A percentile compares a stretch with the other conserved stretches of the same genome.
Evolutionary conservation across 768 basidiomycete species (phyloP).

Genomic region (Trametes maxima): DNA sequence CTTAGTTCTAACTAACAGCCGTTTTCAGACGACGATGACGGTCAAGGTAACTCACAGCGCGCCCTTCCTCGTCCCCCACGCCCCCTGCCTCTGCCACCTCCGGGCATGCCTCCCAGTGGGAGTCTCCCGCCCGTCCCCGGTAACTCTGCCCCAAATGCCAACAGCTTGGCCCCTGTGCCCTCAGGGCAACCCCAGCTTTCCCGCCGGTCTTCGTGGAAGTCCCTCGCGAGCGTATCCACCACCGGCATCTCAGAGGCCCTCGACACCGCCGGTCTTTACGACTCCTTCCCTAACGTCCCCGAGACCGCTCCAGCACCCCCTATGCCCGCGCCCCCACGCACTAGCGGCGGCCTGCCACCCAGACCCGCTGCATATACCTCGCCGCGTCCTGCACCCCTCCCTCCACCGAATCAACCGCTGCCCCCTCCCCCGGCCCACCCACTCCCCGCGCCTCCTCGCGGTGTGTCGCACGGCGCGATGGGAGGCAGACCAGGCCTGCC

Average conservation of each 20-base stretch:
- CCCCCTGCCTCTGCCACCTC: constrained; percentile 19
- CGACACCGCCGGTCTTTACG: constrained; percentile 58
- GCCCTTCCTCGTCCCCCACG: constrained; percentile 18
- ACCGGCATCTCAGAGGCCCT: constrained; percentile 46
- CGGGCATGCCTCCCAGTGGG: constrained; percentile 13
- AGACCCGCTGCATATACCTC: constrained; percentile 13
- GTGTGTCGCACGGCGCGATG: constrained; percentile 2
- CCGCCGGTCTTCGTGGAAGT: constrained; percentile 19
- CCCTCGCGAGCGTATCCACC: constrained; percentile 21
- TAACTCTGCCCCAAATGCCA: not conserved
- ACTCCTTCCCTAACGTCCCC: constrained; percentile 75
- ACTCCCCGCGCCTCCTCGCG: constrained; percentile 14
- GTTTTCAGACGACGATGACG: constrained; percentile 20
- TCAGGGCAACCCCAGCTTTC: constrained; percentile 12
- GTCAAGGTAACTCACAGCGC: constrained; percentile 7
- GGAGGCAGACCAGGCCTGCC: constrained; percentile 11
- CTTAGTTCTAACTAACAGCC: not conserved
- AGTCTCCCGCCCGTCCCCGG: constrained; percentile 18
- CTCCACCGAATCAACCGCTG: constrained; percentile 13
- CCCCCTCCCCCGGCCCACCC: constrained; percentile 16
- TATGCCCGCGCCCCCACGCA: not conserved
- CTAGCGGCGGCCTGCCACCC: constrained; percentile 6
- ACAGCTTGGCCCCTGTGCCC: constrained; percentile 14
- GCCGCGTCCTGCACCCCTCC: constrained; percentile 20
- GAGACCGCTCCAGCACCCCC: constrained; percentile 18